Base-by-base conservation (phyloP, 1,139 yeast species). In the Williopsis jadinii region DNA sequence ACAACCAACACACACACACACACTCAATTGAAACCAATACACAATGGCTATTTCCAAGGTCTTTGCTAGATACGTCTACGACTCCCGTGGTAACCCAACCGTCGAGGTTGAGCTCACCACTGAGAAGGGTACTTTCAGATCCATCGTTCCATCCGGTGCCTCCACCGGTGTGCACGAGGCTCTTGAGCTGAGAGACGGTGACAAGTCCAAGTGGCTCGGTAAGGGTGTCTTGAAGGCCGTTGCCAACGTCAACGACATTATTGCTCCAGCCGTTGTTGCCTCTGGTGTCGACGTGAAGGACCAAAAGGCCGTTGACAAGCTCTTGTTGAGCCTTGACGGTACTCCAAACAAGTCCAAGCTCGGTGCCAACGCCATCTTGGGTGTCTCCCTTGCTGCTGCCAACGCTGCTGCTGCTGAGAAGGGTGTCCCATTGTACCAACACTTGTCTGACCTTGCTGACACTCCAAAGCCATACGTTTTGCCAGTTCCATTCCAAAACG, bases 61-160 rank as follows among this genome's bases (percentile, higher is more conserved):
- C 59, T 79, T 74, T 70, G 85, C 96, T 60, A 85, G 96, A 74
- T 80, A 80, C 74, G 94, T 88, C 69, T 88, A 88, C 81, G 97
- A 88, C 73, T 87, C 96, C 58, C 85, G 97, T 74, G 96, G 95
- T 71, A 88, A 88, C 78, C 97, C 97, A 70, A 88, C 96, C 54
- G 96, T 88, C 58, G 96, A 88, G 77, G 96, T 87, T 56, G 95
- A 88, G 62, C 61, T 87, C 57, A 74, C 82, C 75, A 88, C 96
- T 60, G 87, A 73, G 51, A 77, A 81, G 61, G 96, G 96, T 62
- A 64, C 76, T 54, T 86, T 84, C 87, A 82, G 95, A 70, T 77
- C 95, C 56, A 86, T 86, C 61, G 97, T 88, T 50, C 97, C 97
- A 66, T 85, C 95, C 53, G 97, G 96, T 71, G 96, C 96, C 53